These are phyloP conservation scores for Venturia aucupariae DNA, from an alignment of 2,329 filamentous ascomycete species.

Conservation along the genomic window DNA sequence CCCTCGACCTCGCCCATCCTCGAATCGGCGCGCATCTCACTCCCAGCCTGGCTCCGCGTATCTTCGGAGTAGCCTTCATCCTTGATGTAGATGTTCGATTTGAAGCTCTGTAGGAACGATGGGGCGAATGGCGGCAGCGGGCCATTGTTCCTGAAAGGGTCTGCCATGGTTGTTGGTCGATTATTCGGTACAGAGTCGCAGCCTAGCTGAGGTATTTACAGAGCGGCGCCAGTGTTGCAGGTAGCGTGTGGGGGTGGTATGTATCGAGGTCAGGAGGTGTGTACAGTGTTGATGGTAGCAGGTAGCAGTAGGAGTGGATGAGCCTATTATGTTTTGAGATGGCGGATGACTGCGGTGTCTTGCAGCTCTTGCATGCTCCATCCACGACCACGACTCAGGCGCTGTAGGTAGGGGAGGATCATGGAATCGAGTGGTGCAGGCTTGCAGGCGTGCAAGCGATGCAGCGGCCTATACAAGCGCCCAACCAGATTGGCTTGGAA, in stretches of 20 bases:
- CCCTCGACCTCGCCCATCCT: slow-evolving; percentile 17
- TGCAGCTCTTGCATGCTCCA: not conserved
- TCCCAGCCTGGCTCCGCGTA: slow-evolving; percentile 40
- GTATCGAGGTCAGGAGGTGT: not conserved
- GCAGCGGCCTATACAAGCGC: not conserved
- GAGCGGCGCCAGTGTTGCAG: not conserved
- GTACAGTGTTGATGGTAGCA: not conserved
- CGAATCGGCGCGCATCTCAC: slow-evolving; percentile 31
- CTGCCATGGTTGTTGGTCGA: slow-evolving; percentile 7
- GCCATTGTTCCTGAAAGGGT: not conserved
- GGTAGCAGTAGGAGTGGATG: not conserved
- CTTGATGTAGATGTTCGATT: slow-evolving; percentile 29
- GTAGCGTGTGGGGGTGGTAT: not conserved
- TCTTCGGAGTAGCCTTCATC: slow-evolving; percentile 88
- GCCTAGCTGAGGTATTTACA: slow-evolving; percentile 1
- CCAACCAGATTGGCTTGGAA: no score
- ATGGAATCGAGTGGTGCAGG: not conserved
- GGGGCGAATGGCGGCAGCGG: slow-evolving; percentile 3
- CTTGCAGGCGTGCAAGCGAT: not conserved
- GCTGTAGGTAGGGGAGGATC: not conserved
- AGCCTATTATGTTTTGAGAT: not conserved
- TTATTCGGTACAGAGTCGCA: not conserved
- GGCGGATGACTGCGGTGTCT: not conserved
- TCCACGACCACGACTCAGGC: not conserved
- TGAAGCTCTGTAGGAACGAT: slow-evolving; percentile 9